Evolutionary conservation across 1,139 yeast genomes (phyloP).

Genomic region (Wickerhamomyces sp.): DNA sequence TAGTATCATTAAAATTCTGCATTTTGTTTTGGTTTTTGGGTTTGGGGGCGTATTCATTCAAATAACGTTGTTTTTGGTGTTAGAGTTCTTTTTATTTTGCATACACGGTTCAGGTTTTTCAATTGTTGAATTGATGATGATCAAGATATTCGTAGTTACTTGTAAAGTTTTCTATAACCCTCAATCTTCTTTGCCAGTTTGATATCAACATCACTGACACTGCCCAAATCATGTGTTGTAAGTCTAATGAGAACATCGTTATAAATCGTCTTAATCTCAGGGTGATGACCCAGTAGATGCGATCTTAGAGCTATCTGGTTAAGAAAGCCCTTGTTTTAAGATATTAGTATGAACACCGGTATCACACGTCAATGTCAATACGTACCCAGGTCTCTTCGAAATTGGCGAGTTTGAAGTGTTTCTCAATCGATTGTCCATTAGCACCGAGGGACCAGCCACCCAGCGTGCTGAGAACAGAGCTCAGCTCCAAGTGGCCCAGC

Average conservation of each 20-base stretch:
- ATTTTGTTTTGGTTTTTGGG: background rate
- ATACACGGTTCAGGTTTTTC: no score
- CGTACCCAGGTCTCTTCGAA: conserved; percentile 56
- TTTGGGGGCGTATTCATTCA: no score
- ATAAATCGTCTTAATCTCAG: conserved; percentile 60
- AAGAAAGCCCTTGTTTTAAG: conserved; percentile 38
- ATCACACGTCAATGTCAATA: background rate
- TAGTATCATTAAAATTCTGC: background rate
- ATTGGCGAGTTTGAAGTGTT: conserved; percentile 39
- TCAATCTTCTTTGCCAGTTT: conserved; percentile 52
- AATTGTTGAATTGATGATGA: no score
- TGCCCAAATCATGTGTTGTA: conserved; percentile 64
- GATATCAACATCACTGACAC: conserved; percentile 54
- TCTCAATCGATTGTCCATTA: conserved; percentile 19
- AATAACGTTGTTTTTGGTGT: no score
- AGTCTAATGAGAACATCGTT: conserved; percentile 52
- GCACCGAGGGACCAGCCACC: background rate
- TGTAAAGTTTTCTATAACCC: conserved; percentile 22
- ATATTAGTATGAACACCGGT: background rate
- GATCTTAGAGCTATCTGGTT: conserved; percentile 57
- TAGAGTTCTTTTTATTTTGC: no score
- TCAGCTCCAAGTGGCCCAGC: conserved; percentile 2
- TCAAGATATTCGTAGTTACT: background rate
- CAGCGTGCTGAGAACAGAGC: background rate
- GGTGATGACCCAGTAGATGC: conserved; percentile 66